Conservation (phyloP, 768 basidiomycete species). For the Nevesoporus exiguus region DNA sequence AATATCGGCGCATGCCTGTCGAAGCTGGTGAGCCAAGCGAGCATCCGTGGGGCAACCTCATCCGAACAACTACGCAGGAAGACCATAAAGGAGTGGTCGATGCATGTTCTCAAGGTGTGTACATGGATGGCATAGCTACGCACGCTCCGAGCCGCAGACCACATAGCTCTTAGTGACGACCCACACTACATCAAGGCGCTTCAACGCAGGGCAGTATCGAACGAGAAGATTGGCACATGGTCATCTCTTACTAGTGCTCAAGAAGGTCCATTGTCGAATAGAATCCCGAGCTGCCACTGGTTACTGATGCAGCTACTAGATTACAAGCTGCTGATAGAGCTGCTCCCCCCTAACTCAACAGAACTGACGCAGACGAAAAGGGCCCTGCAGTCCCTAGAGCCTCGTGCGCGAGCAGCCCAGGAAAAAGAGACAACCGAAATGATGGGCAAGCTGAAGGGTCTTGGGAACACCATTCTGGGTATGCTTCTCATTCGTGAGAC, state of each 20-base stretch:
- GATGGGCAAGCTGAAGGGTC: conserved; percentile 85
- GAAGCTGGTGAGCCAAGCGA: conserved; percentile 56
- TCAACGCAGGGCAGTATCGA: conserved; percentile 83
- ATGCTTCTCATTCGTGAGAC: conserved; percentile 15
- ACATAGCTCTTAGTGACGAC: conserved; percentile 78
- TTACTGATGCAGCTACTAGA: conserved; percentile 45
- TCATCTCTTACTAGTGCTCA: conserved; percentile 75
- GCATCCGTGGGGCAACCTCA: not conserved
- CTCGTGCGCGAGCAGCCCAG: conserved; percentile 70
- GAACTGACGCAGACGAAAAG: conserved; percentile 46
- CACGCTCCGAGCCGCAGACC: conserved; percentile 2
- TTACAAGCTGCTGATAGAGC: conserved; percentile 64
- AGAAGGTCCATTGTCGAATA: conserved; percentile 56
- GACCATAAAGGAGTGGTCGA: conserved; percentile 78
- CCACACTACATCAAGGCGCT: conserved; percentile 84
- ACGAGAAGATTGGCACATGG: conserved; percentile 81
- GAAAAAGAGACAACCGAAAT: conserved; percentile 89
- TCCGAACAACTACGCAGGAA: conserved; percentile 41
- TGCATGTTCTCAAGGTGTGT: conserved; percentile 71
- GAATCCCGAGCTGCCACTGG: not conserved
- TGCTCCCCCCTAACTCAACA: conserved; percentile 56
- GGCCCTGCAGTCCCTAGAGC: conserved; percentile 55
- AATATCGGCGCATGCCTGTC: conserved; percentile 87
- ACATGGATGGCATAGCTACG: not conserved
- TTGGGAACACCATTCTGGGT: conserved; percentile 91